Base-by-base conservation (phyloP, 495 filamentous ascomycete species). In the Penicillium nucicola region DNA sequence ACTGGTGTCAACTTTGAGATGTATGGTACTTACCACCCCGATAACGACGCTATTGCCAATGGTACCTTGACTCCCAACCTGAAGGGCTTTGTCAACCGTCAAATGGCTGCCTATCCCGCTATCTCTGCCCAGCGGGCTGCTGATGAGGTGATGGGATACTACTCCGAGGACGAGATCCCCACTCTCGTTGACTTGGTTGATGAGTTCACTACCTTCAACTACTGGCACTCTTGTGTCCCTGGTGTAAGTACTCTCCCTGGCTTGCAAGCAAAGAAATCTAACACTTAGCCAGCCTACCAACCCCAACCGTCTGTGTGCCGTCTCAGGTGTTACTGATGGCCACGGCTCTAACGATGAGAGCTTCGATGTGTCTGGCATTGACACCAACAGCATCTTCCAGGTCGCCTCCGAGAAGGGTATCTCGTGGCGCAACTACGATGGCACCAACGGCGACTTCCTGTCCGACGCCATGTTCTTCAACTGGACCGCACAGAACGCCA, bases 121-220 rank as follows among this genome's bases (percentile, higher is more conserved):
- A 62, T 62, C 38, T 64, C 65, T 15, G 54, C 68, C 41, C 57
- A 70, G 39, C 69, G 64, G 15, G 62, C 64, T 34, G 65, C 68
- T 15, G 61, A 63, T 19, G 66, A 79, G 61, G 76, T 74, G 14
- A 69, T 81, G 59, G 70, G 74, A 45, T 80, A 79, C 65, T 80
- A 79, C 56, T 72, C 76, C 19, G 69, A 71, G 50, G 65, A 69
- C 6, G 66, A 80, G 56, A 61, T 80, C 41, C 77, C 75, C 25
- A 72, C 77, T 9, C 59, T 80, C 19, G 65, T 63, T 14, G 46
- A 67, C 23, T 59, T 81, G 49, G 73, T 73, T 19, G 65, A 80
- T 49, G 75, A 80, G 49, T 81, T 75, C 53, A 66, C 72, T 4
- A 69, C 71, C 23, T 80, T 81, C 66, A 75, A 80, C 69, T 64